A percentile compares a stretch with the other conserved stretches of the same genome.
Evolutionary conservation across 495 filamentous ascomycete genomes (phyloP).

Genomic region (Cladorrhinum samala): DNA sequence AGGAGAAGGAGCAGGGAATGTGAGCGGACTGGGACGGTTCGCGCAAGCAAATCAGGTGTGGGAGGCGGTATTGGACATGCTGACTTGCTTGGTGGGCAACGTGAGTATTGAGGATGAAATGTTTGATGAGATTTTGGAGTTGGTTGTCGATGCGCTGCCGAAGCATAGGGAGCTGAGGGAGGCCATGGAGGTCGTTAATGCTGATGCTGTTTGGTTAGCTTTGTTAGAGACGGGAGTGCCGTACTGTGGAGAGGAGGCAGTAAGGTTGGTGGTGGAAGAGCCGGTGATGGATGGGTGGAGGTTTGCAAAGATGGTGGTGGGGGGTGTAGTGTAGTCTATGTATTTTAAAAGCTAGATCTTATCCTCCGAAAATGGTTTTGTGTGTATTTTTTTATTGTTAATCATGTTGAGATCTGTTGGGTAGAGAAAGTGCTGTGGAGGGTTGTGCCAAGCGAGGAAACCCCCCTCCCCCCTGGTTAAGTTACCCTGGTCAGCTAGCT

Average conservation of each 20-base stretch:
- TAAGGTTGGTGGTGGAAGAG: no score
- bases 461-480: no score
- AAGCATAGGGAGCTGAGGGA: conserved; percentile 41
- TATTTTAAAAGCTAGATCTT: no score
- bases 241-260: conserved; percentile 24
- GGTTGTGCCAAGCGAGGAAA: no score
- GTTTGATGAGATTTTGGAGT: conserved; percentile 61
- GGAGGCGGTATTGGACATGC: conserved; percentile 50
- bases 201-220: conserved; percentile 68
- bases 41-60: conserved; percentile 51
- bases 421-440: no score
- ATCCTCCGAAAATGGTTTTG: no score
- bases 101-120: conserved; percentile 56
- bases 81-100: conserved; percentile 48
- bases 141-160: conserved; percentile 49
- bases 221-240: conserved; percentile 36
- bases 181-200: conserved; percentile 54
- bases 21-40: conserved; percentile 47
- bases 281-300: conserved; percentile 38
- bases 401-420: no score
- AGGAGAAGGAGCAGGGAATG: conserved; percentile 11
- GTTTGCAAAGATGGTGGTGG: conserved; percentile 23
- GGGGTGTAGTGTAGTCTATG: no score
- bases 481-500: no score
- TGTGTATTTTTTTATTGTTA: no score